These are phyloP conservation scores for Diaporthe sp. DNA, from an alignment of 2,329 filamentous ascomycete genomes.

Conservation along the genomic window DNA sequence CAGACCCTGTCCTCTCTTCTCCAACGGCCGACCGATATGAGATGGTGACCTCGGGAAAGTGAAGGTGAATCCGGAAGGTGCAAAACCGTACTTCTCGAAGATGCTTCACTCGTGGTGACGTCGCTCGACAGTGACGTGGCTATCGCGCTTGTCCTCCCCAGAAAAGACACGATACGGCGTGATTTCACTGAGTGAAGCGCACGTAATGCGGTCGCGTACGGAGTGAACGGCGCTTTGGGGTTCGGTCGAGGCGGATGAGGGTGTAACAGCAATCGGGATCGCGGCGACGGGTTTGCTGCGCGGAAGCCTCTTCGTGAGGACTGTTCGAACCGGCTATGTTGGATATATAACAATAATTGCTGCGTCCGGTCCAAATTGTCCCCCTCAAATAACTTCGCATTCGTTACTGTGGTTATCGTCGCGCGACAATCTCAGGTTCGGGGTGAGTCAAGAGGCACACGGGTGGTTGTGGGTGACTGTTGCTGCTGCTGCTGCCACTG, in stretches of 20 bases:
- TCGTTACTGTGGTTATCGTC: conserved; percentile 2
- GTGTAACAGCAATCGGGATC: conserved; percentile 10
- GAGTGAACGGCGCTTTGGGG: background rate
- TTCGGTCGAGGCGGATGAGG: conserved; percentile 17
- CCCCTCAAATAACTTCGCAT: background rate
- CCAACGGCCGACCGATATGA: background rate
- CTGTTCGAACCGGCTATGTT: background rate
- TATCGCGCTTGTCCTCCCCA: background rate
- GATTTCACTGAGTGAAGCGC: background rate
- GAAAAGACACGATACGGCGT: background rate
- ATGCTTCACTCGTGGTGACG: conserved; percentile 6
- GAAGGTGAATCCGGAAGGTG: background rate
- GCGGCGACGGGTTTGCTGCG: conserved; percentile 10
- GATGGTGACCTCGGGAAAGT: background rate
- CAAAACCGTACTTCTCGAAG: background rate
- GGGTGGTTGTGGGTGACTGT: conserved; percentile 8
- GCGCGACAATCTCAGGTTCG: background rate
- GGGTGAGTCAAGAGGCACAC: conserved; percentile 22
- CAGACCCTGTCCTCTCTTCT: background rate
- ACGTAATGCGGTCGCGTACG: background rate
- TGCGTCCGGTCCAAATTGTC: background rate
- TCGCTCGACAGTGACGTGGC: conserved; percentile 3
- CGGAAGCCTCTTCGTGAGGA: conserved; percentile 17
- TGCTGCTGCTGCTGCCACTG: background rate
- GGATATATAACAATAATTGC: conserved; percentile 32